Conservation (phyloP, 2,329 filamentous ascomycete species). For the Ophiostoma piceae region DNA sequence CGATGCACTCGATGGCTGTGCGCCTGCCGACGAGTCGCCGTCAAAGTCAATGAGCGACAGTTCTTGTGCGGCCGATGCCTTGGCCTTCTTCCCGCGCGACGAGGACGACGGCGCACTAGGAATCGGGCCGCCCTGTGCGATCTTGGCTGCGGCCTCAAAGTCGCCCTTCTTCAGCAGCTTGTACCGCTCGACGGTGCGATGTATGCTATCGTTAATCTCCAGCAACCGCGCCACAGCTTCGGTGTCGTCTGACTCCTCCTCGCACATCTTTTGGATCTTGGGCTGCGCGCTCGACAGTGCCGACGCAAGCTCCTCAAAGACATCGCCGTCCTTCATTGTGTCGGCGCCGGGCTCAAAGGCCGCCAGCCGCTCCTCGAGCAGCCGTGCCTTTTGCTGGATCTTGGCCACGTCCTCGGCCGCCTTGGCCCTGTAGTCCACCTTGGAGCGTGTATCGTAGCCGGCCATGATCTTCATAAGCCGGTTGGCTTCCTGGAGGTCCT, state of each 20-base stretch:
- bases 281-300: constrained; percentile 89
- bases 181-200: constrained; percentile 91
- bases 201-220: constrained; percentile 98
- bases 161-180: constrained; percentile 96
- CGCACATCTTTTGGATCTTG: constrained; percentile 99
- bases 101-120: constrained; percentile 19
- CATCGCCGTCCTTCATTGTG: constrained; percentile 62
- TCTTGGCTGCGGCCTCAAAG: constrained; percentile 71
- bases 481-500: constrained; percentile 90
- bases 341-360: constrained; percentile 71
- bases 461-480: constrained; percentile 99
- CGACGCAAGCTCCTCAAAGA: constrained; percentile 78
- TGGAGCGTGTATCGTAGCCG: constrained; percentile 88
- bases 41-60: constrained; percentile 92
- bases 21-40: constrained; percentile 40
- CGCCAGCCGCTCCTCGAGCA: constrained; percentile 89
- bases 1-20: constrained; percentile 43
- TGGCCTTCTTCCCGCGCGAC: constrained; percentile 49
- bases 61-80: constrained; percentile 59
- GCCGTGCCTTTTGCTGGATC: constrained; percentile 89
- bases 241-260: constrained; percentile 94
- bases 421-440: constrained; percentile 96
- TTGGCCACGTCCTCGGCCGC: constrained; percentile 91
- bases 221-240: constrained; percentile 93
- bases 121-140: constrained; percentile 68